Conservation (phyloP, 257 asterid genomes). For the Primulina eburnea region DNA sequence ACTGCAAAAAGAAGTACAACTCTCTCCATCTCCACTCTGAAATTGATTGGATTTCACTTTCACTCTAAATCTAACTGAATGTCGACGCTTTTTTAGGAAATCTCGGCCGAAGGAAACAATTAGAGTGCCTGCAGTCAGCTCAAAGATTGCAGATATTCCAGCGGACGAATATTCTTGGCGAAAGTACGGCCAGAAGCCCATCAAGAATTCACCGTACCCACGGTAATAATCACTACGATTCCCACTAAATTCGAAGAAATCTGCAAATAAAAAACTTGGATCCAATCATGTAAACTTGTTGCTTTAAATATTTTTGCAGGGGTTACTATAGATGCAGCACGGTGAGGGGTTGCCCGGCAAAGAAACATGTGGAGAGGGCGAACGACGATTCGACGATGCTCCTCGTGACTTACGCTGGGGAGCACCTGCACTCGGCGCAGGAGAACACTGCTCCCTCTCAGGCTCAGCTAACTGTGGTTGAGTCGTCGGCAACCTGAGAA, state of each 20-base stretch:
- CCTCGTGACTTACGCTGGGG: conserved; percentile 75
- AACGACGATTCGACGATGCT: conserved; percentile 74
- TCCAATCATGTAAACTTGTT: not conserved
- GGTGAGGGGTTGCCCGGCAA: conserved; percentile 72
- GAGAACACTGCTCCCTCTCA: conserved; percentile 27
- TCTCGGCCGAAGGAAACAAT: conserved; percentile 40
- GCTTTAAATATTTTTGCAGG: conserved; percentile 30
- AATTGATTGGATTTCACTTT: not conserved
- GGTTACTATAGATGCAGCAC: conserved; percentile 81
- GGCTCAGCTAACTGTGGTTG: conserved; percentile 32
- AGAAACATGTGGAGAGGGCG: conserved; percentile 86
- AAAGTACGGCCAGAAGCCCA: conserved; percentile 80
- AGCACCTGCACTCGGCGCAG: conserved; percentile 61
- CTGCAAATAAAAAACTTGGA: not conserved
- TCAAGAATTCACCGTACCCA: conserved; percentile 84
- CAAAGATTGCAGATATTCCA: conserved; percentile 69
- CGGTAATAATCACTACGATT: conserved; percentile 40
- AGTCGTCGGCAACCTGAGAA: conserved; percentile 27
- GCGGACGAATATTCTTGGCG: conserved; percentile 74
- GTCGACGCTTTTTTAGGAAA: conserved; percentile 40
- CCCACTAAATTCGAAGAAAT: not conserved
- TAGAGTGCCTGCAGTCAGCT: conserved; percentile 68
- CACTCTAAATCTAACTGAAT: not conserved
- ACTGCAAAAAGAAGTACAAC: conserved; percentile 68
- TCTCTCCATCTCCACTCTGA: not conserved